These are phyloP conservation scores for Penicillium simplicissimum DNA, from an alignment of 495 filamentous ascomycete genomes.

Conservation along the genomic window DNA sequence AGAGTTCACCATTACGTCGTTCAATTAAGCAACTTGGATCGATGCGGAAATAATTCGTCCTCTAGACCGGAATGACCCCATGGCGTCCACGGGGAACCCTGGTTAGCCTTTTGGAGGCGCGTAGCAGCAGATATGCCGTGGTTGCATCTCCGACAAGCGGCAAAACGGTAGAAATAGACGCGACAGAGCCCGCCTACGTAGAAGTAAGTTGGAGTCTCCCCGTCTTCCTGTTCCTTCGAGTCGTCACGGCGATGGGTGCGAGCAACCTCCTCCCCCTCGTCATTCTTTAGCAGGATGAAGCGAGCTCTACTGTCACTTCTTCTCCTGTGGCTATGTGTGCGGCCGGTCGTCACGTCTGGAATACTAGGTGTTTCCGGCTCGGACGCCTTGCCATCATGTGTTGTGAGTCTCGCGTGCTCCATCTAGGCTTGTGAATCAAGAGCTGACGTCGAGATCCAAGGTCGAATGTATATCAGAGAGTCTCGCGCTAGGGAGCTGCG, in stretches of 20 bases:
- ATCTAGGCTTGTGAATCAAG: background rate
- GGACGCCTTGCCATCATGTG: background rate
- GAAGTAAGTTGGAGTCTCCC: background rate
- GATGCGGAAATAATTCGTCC: background rate
- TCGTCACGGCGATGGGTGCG: background rate
- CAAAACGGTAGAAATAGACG: conserved; percentile 1
- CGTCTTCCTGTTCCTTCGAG: background rate
- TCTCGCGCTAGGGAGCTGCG: background rate
- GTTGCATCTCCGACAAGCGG: background rate
- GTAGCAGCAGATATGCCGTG: background rate
- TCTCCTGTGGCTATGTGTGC: conserved; percentile 1
- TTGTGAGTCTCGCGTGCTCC: background rate
- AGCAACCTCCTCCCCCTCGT: background rate
- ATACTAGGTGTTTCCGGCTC: background rate
- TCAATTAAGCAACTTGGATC: background rate
- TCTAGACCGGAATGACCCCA: background rate
- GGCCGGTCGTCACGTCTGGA: background rate
- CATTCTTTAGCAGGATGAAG: conserved; percentile 5
- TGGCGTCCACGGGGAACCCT: background rate
- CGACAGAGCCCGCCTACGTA: too few species aligned
- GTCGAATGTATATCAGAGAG: background rate
- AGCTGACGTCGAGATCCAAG: background rate
- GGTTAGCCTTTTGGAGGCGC: background rate
- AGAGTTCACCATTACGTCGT: conserved; percentile 15
- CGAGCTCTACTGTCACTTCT: background rate